These are phyloP conservation scores for Geosmithia morbida DNA, from an alignment of 2,329 filamentous ascomycete species.

Conservation along the genomic window DNA sequence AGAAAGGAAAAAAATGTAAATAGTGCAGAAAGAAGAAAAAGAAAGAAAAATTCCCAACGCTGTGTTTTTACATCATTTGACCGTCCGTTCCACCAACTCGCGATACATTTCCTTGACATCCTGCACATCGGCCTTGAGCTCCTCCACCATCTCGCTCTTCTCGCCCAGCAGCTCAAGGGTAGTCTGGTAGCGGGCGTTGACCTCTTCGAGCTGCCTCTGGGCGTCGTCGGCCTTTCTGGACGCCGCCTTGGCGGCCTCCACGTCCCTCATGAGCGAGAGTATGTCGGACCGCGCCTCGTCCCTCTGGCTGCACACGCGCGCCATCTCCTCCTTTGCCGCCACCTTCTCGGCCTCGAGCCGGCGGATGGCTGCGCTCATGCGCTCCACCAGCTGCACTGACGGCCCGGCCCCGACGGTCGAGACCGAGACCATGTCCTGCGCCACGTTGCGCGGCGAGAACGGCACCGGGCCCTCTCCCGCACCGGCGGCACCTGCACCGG, in stretches of 20 bases:
- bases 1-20: neutral
- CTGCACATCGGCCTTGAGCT: constrained; percentile 73
- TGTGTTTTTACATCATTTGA: constrained; percentile 32
- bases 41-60: neutral
- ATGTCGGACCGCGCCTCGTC: constrained; percentile 89
- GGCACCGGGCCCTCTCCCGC: constrained; percentile 27
- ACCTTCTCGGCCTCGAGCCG: constrained; percentile 87
- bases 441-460: constrained; percentile 51
- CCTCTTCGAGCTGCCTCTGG: constrained; percentile 50
- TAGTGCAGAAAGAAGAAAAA: constrained; percentile 6
- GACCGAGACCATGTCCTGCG: constrained; percentile 76
- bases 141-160: constrained; percentile 90
- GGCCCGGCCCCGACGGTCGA: constrained; percentile 85
- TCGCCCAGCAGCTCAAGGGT: constrained; percentile 91
- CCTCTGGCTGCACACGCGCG: constrained; percentile 65
- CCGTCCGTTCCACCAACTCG: constrained; percentile 75
- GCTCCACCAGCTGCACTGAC: constrained; percentile 86
- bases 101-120: constrained; percentile 96
- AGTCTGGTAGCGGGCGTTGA: constrained; percentile 73
- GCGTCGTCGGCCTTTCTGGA: constrained; percentile 47
- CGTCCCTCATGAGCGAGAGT: constrained; percentile 76
- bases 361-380: constrained; percentile 87
- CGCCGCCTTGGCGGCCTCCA: constrained; percentile 52
- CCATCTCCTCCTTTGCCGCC: constrained; percentile 72
- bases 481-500: constrained; percentile 9